Percentiles rank a stretch among this genome's conserved stretches.
Conservation (phyloP, 352 stramenopile species). For the Phytophthora cactorum region DNA sequence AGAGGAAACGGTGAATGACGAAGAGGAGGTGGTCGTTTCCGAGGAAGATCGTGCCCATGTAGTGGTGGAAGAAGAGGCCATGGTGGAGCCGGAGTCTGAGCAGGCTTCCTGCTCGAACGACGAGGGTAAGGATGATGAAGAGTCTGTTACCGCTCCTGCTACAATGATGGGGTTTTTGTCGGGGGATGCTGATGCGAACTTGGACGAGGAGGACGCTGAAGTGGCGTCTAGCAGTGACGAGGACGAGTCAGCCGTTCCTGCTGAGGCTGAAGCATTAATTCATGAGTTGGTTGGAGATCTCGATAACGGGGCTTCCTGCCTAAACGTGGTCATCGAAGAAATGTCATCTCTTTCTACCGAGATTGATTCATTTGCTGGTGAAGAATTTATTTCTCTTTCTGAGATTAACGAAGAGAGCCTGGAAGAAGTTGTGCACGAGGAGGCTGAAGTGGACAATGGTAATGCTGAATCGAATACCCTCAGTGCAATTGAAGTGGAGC, state of each 20-base stretch:
- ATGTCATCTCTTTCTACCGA: neutral
- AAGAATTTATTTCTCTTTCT: slow-evolving; percentile 2
- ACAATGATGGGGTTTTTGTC: slow-evolving; percentile 1
- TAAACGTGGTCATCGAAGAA: slow-evolving; percentile 7
- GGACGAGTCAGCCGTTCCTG: neutral
- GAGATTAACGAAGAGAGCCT: slow-evolving; percentile 1
- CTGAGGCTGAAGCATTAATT: neutral
- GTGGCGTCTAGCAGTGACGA: neutral
- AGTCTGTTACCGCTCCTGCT: neutral
- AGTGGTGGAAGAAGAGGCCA: slow-evolving; percentile 1
- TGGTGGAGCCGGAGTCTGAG: neutral
- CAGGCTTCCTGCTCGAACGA: slow-evolving; percentile 2
- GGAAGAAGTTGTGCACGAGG: slow-evolving; percentile 2
- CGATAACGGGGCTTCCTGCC: neutral
- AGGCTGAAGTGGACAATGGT: neutral
- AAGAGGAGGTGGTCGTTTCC: slow-evolving; percentile 6
- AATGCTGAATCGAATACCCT: slow-evolving; percentile 2
- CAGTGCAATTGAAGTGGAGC: slow-evolving; percentile 6
- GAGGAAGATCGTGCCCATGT: slow-evolving; percentile 3
- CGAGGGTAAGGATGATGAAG: slow-evolving; percentile 3
- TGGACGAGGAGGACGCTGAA: slow-evolving; percentile 9
- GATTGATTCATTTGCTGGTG: neutral
- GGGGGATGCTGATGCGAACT: neutral
- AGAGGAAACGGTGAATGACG: neutral
- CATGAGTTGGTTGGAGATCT: slow-evolving; percentile 2